A percentile compares a stretch with the other conserved stretches of the same genome.
These are phyloP conservation scores for Hydrangea macrophylla DNA, from an alignment of 148 eudicot species.

Conservation along the genomic window DNA sequence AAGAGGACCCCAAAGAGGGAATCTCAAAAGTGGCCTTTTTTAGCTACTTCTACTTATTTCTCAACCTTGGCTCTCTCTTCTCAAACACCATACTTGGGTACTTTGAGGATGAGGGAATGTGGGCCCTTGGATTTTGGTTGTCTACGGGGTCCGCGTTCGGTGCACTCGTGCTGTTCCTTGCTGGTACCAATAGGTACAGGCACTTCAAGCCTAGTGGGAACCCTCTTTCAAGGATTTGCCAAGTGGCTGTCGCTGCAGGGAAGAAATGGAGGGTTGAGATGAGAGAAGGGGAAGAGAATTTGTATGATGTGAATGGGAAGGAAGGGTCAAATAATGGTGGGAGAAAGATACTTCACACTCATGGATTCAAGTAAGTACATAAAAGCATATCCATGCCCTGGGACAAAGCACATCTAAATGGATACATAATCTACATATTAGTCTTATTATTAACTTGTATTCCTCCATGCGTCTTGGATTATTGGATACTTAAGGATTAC, in stretches of 20 bases:
- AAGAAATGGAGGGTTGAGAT: slow-evolving; percentile 37
- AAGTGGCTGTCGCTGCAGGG: slow-evolving; percentile 47
- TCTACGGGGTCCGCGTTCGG: slow-evolving; percentile 43
- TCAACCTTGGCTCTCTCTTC: slow-evolving; percentile 51
- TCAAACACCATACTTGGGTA: slow-evolving; percentile 53
- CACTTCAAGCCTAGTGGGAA: slow-evolving; percentile 54
- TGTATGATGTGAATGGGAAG: slow-evolving; percentile 35
- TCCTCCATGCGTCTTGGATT: no score
- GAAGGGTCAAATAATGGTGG: slow-evolving; percentile 33
- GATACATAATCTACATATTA: no score
- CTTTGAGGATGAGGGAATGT: slow-evolving; percentile 43
- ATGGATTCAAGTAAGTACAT: slow-evolving; percentile 47
- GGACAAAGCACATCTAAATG: no score
- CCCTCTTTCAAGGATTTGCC: slow-evolving; percentile 45
- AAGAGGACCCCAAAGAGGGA: no score
- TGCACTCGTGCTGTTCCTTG: slow-evolving; percentile 38
- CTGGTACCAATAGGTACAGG: slow-evolving; percentile 44
- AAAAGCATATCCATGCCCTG: no score
- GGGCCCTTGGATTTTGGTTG: slow-evolving; percentile 53
- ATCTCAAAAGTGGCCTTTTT: no score
- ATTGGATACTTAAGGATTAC: no score
- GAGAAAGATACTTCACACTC: slow-evolving; percentile 35
- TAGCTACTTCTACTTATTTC: slow-evolving; percentile 53
- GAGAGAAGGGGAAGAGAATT: slow-evolving; percentile 32
- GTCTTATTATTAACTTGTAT: no score